Percentiles rank a stretch among this genome's conserved stretches.
Evolutionary conservation across 139 green algal genomes (phyloP).

Genomic region (Auxenochlorella protothecoides): DNA sequence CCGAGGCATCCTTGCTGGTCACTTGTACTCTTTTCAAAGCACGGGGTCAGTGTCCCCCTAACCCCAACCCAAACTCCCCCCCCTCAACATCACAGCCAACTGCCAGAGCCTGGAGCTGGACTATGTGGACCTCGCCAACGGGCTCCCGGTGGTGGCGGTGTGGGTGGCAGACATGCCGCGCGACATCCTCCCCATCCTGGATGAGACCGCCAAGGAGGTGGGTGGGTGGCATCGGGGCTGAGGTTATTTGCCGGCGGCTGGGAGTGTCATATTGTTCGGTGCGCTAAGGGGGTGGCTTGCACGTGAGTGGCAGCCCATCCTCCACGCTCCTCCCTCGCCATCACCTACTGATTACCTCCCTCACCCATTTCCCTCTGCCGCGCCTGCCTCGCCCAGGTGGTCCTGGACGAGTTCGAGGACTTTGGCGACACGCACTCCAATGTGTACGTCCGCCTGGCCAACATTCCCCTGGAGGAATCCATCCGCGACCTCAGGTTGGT

Average conservation of each 20-base stretch:
- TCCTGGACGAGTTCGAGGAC: constrained; percentile 38
- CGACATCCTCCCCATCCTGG: constrained; percentile 69
- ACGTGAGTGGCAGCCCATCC: not conserved
- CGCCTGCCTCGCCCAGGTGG: constrained; percentile 21
- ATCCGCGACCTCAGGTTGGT: constrained; percentile 81
- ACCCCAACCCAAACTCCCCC: not conserved
- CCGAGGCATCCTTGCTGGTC: no score
- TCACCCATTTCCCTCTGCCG: no score
- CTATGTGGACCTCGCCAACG: constrained; percentile 67
- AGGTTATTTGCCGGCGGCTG: not conserved
- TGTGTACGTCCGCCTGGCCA: constrained; percentile 79
- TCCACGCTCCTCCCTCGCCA: not conserved
- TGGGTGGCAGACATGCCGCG: constrained; percentile 73
- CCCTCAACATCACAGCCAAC: constrained; percentile 37
- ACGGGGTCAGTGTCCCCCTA: no score
- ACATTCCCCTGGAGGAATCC: constrained; percentile 78
- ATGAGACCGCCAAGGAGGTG: constrained; percentile 35
- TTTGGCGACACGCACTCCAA: constrained; percentile 33
- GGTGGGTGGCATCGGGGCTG: not conserved
- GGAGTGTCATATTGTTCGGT: constrained; percentile 8
- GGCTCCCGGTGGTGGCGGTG: constrained; percentile 53
- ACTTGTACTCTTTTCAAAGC: no score
- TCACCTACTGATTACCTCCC: no score
- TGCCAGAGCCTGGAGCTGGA: constrained; percentile 71
- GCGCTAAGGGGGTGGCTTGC: constrained; percentile 11